Percentiles rank a stretch among this genome's conserved stretches.
phyloP scores from a whole-genome alignment of 345 rosid genomes.

The Melaleuca alternifolia region DNA sequence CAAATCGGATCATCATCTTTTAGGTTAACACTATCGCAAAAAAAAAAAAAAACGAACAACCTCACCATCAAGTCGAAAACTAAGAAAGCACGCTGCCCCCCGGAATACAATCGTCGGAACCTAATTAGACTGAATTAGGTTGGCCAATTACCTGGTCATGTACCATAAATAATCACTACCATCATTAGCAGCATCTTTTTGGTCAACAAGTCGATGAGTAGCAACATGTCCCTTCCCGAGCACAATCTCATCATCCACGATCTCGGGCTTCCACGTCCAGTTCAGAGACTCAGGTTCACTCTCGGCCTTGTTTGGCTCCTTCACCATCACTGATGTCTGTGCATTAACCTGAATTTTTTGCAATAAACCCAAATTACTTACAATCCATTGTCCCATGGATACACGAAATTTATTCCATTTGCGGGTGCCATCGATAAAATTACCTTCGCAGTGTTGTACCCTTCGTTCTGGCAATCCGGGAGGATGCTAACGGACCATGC shows the following conservation, averaged over 20 bases:
- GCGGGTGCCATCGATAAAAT: background rate
- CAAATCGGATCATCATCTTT: slow-evolving; percentile 31
- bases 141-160: slow-evolving; percentile 42
- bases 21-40: slow-evolving; percentile 14
- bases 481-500: slow-evolving; percentile 73
- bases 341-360: slow-evolving; percentile 18
- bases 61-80: background rate
- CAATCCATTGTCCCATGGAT: background rate
- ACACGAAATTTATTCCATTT: background rate
- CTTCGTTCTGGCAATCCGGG: slow-evolving; percentile 46
- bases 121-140: background rate
- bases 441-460: slow-evolving; percentile 59
- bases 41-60: background rate
- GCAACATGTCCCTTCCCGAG: slow-evolving; percentile 23
- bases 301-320: slow-evolving; percentile 16
- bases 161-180: slow-evolving; percentile 61
- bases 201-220: slow-evolving; percentile 30
- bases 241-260: slow-evolving; percentile 2
- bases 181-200: slow-evolving; percentile 38
- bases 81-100: too few species aligned
- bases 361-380: background rate
- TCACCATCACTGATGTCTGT: slow-evolving; percentile 40
- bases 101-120: too few species aligned
- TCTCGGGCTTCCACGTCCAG: slow-evolving; percentile 65
- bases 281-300: slow-evolving; percentile 15